These are phyloP conservation scores for Pythium biforme DNA, from an alignment of 352 stramenopile genomes.

Conservation along the genomic window DNA sequence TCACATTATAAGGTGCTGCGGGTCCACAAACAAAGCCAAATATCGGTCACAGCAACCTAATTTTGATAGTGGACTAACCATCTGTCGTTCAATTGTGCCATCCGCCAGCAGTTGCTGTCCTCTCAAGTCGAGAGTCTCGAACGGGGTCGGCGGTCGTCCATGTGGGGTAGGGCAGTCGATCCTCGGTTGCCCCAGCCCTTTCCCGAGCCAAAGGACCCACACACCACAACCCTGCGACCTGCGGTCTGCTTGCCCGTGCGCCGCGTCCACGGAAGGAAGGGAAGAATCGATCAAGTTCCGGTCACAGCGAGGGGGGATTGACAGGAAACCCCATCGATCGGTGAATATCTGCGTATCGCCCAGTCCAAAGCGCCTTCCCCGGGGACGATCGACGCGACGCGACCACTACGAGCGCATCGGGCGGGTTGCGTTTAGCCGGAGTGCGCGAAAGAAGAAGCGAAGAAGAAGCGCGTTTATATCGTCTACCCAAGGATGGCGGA, in stretches of 20 bases:
- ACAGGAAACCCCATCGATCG: background rate
- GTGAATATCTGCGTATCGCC: background rate
- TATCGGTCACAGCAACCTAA: background rate
- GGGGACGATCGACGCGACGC: background rate
- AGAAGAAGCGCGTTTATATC: too few species aligned
- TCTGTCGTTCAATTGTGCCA: background rate
- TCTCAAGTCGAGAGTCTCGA: background rate
- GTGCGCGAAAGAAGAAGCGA: too few species aligned
- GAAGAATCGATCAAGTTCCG: conserved; percentile 8
- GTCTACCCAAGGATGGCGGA: too few species aligned
- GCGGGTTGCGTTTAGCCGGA: too few species aligned
- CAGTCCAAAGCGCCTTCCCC: too few species aligned
- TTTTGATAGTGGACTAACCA: background rate
- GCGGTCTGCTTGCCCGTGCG: background rate
- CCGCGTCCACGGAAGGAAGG: conserved; percentile 15
- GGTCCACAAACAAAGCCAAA: too few species aligned
- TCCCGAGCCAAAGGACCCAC: background rate
- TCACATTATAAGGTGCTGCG: background rate
- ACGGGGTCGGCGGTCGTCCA: background rate
- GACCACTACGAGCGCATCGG: too few species aligned
- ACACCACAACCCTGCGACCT: conserved; percentile 7
- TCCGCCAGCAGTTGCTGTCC: background rate
- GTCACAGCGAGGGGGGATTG: background rate
- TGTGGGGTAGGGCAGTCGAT: background rate
- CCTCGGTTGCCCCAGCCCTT: background rate